phyloP scores from a whole-genome alignment of 208 protist species.

The Trypanosoma avium region DNA sequence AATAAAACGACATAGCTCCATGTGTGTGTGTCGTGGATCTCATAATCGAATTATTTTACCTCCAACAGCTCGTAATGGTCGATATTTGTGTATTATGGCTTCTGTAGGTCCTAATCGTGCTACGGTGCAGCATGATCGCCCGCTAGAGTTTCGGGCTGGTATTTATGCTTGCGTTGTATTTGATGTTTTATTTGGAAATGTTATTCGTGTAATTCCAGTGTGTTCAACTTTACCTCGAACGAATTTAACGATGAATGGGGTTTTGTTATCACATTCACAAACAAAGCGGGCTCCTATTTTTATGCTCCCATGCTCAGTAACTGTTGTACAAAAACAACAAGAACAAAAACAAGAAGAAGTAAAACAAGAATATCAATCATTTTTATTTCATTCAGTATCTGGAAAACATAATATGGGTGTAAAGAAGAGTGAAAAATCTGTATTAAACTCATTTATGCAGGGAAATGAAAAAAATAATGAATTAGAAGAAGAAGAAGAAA shows the following conservation, averaged over 20 bases:
- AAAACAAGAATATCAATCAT: too few species aligned
- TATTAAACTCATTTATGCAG: too few species aligned
- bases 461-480: conserved; percentile 6
- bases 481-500: conserved; percentile 3
- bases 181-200: conserved; percentile 55
- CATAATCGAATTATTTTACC: conserved; percentile 17
- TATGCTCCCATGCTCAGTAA: conserved; percentile 48
- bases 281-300: conserved; percentile 51
- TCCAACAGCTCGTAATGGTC: conserved; percentile 60
- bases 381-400: too few species aligned
- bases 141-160: conserved; percentile 49
- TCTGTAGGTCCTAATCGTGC: conserved; percentile 63
- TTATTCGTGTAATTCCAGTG: conserved; percentile 69
- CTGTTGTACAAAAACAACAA: conserved; percentile 28
- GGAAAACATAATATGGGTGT: too few species aligned
- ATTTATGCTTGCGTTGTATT: conserved; percentile 71
- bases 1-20: neutral
- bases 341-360: neutral
- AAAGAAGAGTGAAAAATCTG: too few species aligned
- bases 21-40: neutral
- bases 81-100: conserved; percentile 70
- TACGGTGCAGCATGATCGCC: conserved; percentile 31
- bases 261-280: conserved; percentile 26
- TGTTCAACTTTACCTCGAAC: conserved; percentile 45
- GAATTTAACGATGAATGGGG: conserved; percentile 35